These are phyloP conservation scores for Candida insectorum DNA, from an alignment of 805 yeast species.

Conservation along the genomic window DNA sequence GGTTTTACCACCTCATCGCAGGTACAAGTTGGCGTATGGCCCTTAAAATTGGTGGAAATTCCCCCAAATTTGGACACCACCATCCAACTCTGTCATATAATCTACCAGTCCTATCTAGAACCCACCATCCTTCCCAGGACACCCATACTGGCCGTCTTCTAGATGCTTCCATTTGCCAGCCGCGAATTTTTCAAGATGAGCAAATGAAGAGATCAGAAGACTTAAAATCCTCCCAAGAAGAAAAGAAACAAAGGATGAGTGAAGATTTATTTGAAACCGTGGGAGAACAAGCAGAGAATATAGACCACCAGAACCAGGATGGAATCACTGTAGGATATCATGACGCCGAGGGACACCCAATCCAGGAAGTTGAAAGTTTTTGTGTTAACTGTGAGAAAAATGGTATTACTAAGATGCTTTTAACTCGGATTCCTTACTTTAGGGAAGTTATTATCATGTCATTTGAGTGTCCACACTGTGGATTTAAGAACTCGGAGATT, in stretches of 20 bases:
- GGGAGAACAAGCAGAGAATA: slow-evolving; percentile 39
- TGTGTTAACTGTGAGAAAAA: slow-evolving; percentile 93
- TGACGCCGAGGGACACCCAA: slow-evolving; percentile 88
- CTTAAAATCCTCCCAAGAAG: too few species aligned
- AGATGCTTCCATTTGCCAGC: too few species aligned
- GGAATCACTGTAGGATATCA: slow-evolving; percentile 71
- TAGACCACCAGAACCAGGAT: slow-evolving; percentile 19
- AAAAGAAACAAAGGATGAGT: slow-evolving; percentile 11
- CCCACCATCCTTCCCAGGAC: too few species aligned
- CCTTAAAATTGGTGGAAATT: too few species aligned
- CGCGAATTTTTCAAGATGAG: too few species aligned
- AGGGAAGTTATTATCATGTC: slow-evolving; percentile 91
- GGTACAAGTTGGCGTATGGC: too few species aligned
- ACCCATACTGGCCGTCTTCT: too few species aligned
- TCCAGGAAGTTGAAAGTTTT: slow-evolving; percentile 89
- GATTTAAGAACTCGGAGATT: slow-evolving; percentile 83
- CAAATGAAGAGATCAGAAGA: too few species aligned
- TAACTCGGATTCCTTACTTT: slow-evolving; percentile 89
- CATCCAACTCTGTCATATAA: too few species aligned
- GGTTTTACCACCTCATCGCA: too few species aligned
- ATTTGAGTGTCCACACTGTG: slow-evolving; percentile 94
- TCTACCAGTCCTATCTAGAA: too few species aligned
- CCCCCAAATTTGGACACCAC: too few species aligned
- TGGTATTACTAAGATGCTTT: slow-evolving; percentile 78
- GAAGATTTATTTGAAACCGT: slow-evolving; percentile 27